Percentiles rank a stretch among this genome's conserved stretches.
Evolutionary conservation across 148 eudicot species (phyloP).

Genomic region (Oxyria digyna): DNA sequence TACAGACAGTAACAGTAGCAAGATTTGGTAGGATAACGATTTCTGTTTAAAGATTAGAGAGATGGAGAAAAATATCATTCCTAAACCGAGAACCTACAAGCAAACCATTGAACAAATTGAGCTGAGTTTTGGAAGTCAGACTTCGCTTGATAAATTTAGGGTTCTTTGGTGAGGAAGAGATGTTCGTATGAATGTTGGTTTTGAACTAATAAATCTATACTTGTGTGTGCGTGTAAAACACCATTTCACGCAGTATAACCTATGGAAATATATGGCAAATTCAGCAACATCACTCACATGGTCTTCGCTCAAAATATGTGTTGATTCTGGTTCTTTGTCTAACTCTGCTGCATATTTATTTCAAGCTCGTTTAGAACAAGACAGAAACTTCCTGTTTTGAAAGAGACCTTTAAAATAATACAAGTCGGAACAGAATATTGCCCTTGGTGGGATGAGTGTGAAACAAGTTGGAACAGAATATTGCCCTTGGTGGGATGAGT

Average conservation of each 20-base stretch:
- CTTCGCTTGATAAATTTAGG: too few species aligned
- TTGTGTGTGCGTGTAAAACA: slow-evolving; percentile 12
- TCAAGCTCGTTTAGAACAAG: too few species aligned
- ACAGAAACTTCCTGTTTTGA: too few species aligned
- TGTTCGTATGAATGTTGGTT: slow-evolving; percentile 21
- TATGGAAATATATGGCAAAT: too few species aligned
- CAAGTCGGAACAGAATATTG: too few species aligned
- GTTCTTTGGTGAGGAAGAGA: slow-evolving; percentile 7
- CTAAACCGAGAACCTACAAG: slow-evolving; percentile 21
- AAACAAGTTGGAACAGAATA: neutral
- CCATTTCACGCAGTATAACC: slow-evolving; percentile 16
- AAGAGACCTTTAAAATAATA: too few species aligned
- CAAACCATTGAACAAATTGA: slow-evolving; percentile 18
- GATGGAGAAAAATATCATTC: slow-evolving; percentile 30
- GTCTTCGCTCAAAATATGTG: too few species aligned
- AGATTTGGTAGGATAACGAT: slow-evolving; percentile 21
- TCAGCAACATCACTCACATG: too few species aligned
- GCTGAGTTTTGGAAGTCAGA: too few species aligned
- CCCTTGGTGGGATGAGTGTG: too few species aligned
- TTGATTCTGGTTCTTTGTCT: too few species aligned
- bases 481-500: neutral
- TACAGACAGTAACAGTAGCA: slow-evolving; percentile 9
- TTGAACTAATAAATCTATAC: slow-evolving; percentile 19
- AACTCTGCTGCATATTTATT: too few species aligned
- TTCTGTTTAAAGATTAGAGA: slow-evolving; percentile 20